Evolutionary conservation across 768 basidiomycete genomes (phyloP), one percentile per base, ranked within the genome.

Genomic region (Lanmaoa pseudosensibilis): DNA sequence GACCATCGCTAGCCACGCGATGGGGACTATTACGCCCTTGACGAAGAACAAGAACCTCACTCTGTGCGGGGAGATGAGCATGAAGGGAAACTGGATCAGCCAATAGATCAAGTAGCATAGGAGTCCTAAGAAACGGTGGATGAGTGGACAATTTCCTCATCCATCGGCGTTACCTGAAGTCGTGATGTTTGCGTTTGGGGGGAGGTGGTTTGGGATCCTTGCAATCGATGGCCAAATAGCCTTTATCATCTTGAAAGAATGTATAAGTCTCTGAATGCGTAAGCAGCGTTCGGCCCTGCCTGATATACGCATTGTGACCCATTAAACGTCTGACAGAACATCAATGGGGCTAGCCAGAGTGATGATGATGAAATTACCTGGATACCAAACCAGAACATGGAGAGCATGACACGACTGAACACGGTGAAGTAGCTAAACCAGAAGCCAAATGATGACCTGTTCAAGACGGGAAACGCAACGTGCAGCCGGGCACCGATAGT

Each of bases 351-450:
- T 25, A n/a, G 27, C 15, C 27, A 6, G 46, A 44, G 11, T 32
- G 19, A 13, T 10, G 9, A 23, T 9, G 18, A 46, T 4, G 40
- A 54, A 36, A 44, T 58, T n/a, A 83, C 85, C 77, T 87, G 87
- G 18, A 89, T 80, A 7, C 84, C 84, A 56, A 89, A 89, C 89
- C 92, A 94, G 69, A 92, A 89, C 80, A 92, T 82, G 37, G 88
- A 78, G 23, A 94, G 80, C 19, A 91, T 73, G 43, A 85, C 80
- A 21, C 91, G 83, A 61, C 88, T 90, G 55, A 93, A 68, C 45
- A 94, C 88, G 55, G 83, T 85, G 70, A 93, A 93, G 73, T 92
- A 93, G 66, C 88, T 89, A 61, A 93, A 81, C 84, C 88, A 94
- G 74, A 92, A 94, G 1, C 92, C 92, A 63, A 94, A 90, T 1